Evolutionary conservation across 495 filamentous ascomycete genomes (phyloP).

Genomic region (Clavariopsis aquatica): DNA sequence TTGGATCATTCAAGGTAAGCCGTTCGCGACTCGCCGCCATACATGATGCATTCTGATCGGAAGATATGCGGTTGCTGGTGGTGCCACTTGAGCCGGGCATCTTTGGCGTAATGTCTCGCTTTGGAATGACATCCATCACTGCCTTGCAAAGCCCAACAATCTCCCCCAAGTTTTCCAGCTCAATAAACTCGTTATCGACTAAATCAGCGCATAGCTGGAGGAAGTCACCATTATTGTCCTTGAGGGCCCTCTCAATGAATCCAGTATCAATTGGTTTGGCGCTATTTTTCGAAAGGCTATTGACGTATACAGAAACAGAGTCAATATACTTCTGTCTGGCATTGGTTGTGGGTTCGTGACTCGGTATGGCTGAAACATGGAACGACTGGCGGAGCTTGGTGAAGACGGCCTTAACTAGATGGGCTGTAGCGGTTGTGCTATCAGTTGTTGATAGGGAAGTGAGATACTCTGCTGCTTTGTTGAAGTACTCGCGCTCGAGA

Average conservation of each 20-base stretch:
- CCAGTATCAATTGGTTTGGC: background rate
- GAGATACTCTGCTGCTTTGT: background rate
- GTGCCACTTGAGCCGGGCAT: too few relatives aligned
- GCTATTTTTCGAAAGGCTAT: background rate
- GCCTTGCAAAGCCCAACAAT: conserved; percentile 14
- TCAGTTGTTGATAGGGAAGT: background rate
- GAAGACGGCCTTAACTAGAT: background rate
- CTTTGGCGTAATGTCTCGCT: background rate
- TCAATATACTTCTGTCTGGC: background rate
- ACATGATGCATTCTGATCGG: too few relatives aligned
- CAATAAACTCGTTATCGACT: background rate
- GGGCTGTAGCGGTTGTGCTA: background rate
- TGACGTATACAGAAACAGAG: conserved; percentile 10
- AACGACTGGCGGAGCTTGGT: background rate
- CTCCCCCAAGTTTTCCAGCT: conserved; percentile 3
- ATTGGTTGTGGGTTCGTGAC: background rate
- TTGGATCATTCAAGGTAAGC: background rate
- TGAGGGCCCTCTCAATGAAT: background rate
- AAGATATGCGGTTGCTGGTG: too few relatives aligned
- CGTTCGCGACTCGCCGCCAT: background rate
- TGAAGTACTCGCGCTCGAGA: background rate
- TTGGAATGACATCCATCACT: background rate
- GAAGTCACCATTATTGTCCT: conserved; percentile 6
- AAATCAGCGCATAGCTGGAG: conserved; percentile 6
- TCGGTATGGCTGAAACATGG: background rate